These are phyloP conservation scores for Danielia reshetovae DNA, from an alignment of 805 yeast species.

Conservation along the genomic window DNA sequence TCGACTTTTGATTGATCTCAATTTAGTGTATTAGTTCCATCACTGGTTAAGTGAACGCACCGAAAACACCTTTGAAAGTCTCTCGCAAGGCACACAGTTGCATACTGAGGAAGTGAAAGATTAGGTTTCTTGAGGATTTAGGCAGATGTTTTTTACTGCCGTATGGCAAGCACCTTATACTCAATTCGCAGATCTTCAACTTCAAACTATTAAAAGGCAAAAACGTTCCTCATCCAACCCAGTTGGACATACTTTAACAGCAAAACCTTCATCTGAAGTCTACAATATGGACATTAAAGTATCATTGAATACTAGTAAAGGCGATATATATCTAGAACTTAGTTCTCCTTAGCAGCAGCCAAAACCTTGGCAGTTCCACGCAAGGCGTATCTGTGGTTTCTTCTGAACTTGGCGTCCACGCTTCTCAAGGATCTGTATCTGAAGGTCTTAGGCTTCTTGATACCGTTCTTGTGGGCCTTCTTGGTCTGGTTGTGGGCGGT, in stretches of 20 bases:
- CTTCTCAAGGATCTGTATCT: conserved; percentile 98
- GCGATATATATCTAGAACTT: conserved; percentile 7
- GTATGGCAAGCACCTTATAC: too few species aligned
- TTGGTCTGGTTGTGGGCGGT: conserved; percentile 99
- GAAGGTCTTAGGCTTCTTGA: conserved; percentile 98
- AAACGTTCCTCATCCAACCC: too few species aligned
- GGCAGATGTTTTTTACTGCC: too few species aligned
- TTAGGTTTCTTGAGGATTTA: too few species aligned
- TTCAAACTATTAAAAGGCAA: too few species aligned
- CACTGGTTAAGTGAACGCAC: too few species aligned
- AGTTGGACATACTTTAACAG: conserved; percentile 4
- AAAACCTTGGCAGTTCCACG: conserved; percentile 96
- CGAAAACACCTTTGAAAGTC: too few species aligned
- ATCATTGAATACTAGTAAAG: conserved; percentile 14
- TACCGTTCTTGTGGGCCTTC: conserved; percentile 99
- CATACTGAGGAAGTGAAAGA: too few species aligned
- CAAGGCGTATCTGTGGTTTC: conserved; percentile 99
- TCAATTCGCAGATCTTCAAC: too few species aligned
- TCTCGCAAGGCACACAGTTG: too few species aligned
- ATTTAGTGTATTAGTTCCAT: too few species aligned
- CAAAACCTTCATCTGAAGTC: conserved; percentile 11
- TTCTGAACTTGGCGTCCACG: conserved; percentile 98
- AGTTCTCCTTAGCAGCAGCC: conserved; percentile 41
- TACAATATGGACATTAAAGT: conserved; percentile 5
- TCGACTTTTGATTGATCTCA: too few species aligned